phyloP scores from a whole-genome alignment of 129 eudicot species.

The Logfia minima region DNA sequence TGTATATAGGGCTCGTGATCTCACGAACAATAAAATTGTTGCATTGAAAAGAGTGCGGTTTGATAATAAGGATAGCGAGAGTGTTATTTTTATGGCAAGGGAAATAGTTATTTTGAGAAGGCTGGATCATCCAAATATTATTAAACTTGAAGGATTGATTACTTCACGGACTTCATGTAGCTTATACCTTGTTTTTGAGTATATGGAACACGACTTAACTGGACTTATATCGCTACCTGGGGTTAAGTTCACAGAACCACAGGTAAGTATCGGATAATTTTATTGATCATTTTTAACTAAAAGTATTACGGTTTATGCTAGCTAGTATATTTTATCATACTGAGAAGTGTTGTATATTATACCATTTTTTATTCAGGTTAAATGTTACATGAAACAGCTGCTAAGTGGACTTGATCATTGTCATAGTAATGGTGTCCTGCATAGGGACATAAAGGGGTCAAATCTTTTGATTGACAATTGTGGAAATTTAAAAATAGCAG shows the following conservation, averaged over 20 bases:
- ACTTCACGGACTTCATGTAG: slow-evolving; percentile 65
- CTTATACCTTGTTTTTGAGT: slow-evolving; percentile 83
- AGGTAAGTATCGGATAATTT: slow-evolving; percentile 60
- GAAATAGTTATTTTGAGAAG: slow-evolving; percentile 79
- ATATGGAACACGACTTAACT: slow-evolving; percentile 94
- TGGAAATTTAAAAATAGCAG: slow-evolving; percentile 86
- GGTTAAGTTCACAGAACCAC: slow-evolving; percentile 77
- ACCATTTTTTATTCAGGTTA: slow-evolving; percentile 42
- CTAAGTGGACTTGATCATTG: slow-evolving; percentile 82
- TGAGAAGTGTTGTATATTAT: not conserved
- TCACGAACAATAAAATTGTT: slow-evolving; percentile 54
- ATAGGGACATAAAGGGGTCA: slow-evolving; percentile 92
- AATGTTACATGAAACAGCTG: slow-evolving; percentile 84
- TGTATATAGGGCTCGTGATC: slow-evolving; percentile 88
- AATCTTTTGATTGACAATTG: slow-evolving; percentile 69
- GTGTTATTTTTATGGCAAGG: slow-evolving; percentile 87
- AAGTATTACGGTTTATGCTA: not conserved
- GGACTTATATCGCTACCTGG: slow-evolving; percentile 90
- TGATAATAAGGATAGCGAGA: slow-evolving; percentile 78
- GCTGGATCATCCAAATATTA: slow-evolving; percentile 85
- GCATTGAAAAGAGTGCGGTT: slow-evolving; percentile 90
- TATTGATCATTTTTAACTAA: not conserved
- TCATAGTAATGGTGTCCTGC: slow-evolving; percentile 74
- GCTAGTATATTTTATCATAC: not conserved
- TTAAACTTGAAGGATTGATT: slow-evolving; percentile 78